A percentile compares a stretch with the other conserved stretches of the same genome.
phyloP scores from a whole-genome alignment of 2,329 filamentous ascomycete species.

The Fusarium sp. region DNA sequence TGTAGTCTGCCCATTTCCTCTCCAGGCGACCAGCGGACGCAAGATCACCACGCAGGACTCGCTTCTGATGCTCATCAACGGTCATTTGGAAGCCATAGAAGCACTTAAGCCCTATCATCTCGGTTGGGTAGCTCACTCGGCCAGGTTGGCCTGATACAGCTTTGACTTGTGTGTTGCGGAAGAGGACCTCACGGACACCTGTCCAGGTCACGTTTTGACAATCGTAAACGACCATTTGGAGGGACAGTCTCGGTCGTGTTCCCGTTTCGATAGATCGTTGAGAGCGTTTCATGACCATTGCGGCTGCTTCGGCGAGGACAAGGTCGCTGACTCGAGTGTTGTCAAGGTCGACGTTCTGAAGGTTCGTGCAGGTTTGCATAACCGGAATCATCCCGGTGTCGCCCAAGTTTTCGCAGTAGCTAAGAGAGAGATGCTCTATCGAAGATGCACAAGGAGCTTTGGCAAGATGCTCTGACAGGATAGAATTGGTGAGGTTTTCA shows the following conservation, averaged over 20 bases:
- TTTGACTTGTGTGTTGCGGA: conserved; percentile 80
- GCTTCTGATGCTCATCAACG: conserved; percentile 91
- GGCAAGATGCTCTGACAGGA: conserved; percentile 78
- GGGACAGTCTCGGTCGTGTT: conserved; percentile 65
- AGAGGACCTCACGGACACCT: conserved; percentile 86
- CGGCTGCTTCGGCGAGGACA: conserved; percentile 83
- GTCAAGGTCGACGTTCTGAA: conserved; percentile 85
- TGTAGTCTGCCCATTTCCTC: conserved; percentile 91
- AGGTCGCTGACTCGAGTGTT: conserved; percentile 93
- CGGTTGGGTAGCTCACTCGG: conserved; percentile 71
- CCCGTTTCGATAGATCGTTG: conserved; percentile 53
- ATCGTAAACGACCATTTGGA: conserved; percentile 88
- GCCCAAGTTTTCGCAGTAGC: conserved; percentile 87
- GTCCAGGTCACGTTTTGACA: conserved; percentile 94
- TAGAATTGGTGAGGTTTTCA: conserved; percentile 76
- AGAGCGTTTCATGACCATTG: conserved; percentile 77
- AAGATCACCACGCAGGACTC: conserved; percentile 82
- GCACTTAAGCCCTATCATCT: conserved; percentile 89
- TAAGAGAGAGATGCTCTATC: conserved; percentile 85
- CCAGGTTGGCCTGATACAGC: conserved; percentile 56
- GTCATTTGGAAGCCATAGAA: conserved; percentile 97
- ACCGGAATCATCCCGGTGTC: conserved; percentile 87
- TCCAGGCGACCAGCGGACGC: conserved; percentile 81
- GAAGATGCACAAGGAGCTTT: conserved; percentile 77
- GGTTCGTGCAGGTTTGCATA: conserved; percentile 76